These are phyloP conservation scores for Sclerotiophoma versabilis DNA, from an alignment of 2,329 filamentous ascomycete species.

Conservation along the genomic window DNA sequence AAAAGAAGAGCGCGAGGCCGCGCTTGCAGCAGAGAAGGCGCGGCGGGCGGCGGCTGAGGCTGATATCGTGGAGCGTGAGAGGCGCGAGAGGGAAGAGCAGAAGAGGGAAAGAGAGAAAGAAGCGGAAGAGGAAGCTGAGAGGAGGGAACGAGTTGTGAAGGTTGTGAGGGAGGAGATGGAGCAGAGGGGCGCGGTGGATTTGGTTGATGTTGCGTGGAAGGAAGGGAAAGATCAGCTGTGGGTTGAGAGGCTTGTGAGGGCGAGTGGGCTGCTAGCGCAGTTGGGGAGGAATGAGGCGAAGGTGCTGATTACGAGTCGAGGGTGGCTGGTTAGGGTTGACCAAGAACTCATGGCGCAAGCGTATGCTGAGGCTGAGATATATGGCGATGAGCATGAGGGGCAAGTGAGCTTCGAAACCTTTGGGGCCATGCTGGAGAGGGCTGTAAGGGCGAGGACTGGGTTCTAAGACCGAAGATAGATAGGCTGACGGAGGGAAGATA, in stretches of 20 bases:
- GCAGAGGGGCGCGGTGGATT: constrained; percentile 35
- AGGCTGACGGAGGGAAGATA: constrained; percentile 9
- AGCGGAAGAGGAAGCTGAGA: constrained; percentile 42
- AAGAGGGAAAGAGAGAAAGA: constrained; percentile 50
- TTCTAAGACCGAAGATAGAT: background rate
- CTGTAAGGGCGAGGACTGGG: constrained; percentile 35
- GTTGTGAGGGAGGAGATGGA: constrained; percentile 37
- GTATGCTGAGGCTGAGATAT: constrained; percentile 46
- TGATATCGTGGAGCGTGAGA: constrained; percentile 51
- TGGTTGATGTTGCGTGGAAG: constrained; percentile 51
- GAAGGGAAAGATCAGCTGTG: constrained; percentile 53
- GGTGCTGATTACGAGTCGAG: constrained; percentile 53
- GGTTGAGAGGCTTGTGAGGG: constrained; percentile 54
- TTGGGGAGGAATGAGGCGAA: constrained; percentile 33
- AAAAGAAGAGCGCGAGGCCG: constrained; percentile 55
- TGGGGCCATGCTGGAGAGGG: constrained; percentile 48
- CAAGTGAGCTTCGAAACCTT: constrained; percentile 49
- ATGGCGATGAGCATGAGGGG: constrained; percentile 35
- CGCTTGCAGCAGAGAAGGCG: constrained; percentile 50
- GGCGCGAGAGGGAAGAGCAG: constrained; percentile 49
- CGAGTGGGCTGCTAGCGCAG: constrained; percentile 48
- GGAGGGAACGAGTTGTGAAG: constrained; percentile 40
- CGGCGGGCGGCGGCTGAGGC: constrained; percentile 53
- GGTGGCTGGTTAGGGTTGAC: constrained; percentile 54
- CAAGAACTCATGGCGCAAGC: constrained; percentile 49